Evolutionary conservation across 108 stramenopile species (phyloP).

Genomic region (Aurantiochytrium sp.): DNA sequence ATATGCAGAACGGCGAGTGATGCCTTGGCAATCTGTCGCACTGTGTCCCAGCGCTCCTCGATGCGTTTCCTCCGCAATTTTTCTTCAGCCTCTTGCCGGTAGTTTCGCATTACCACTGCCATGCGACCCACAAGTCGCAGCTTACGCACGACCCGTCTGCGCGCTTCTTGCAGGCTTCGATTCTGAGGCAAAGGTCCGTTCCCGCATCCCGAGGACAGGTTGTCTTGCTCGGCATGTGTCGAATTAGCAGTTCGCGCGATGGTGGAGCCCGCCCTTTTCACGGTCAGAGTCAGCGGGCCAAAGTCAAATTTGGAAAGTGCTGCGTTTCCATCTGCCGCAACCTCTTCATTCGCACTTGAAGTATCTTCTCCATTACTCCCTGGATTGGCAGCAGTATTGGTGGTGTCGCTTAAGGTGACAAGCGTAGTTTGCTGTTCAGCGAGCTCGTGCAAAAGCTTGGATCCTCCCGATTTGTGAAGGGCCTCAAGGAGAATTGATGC

Average conservation of each 20-base stretch:
- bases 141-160: background rate
- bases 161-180: background rate
- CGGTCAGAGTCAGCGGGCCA: no score
- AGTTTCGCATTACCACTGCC: conserved; percentile 7
- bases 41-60: background rate
- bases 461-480: background rate
- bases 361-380: no score
- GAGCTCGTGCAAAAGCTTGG: background rate
- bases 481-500: background rate
- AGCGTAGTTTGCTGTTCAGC: background rate
- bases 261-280: no score
- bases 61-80: background rate
- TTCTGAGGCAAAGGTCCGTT: background rate
- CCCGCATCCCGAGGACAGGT: background rate
- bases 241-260: no score
- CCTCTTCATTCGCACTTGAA: background rate
- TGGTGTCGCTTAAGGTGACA: background rate
- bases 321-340: background rate
- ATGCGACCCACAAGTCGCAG: background rate
- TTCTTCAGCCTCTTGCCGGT: background rate
- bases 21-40: background rate
- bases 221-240: background rate
- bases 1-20: background rate
- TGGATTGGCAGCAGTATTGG: no score
- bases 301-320: background rate